phyloP scores from a whole-genome alignment of 805 yeast genomes.

The Pichia cephalocereana region DNA sequence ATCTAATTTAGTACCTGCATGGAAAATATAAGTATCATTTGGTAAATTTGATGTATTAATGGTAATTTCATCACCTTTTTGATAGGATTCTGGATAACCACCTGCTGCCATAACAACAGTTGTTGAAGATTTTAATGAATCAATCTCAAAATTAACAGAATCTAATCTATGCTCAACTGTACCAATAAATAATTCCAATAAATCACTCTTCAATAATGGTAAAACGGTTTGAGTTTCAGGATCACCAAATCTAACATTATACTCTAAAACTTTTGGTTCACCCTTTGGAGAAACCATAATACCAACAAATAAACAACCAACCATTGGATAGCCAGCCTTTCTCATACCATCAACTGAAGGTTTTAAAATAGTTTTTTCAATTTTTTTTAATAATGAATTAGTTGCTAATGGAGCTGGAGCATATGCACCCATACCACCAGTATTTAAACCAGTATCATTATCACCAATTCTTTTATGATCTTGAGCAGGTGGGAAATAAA shows the following conservation, averaged over 20 bases:
- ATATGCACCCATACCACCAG: conserved; percentile 99
- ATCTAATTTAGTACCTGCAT: conserved; percentile 77
- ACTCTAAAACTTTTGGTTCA: conserved; percentile 85
- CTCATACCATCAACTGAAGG: conserved; percentile 97
- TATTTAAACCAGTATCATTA: conserved; percentile 88
- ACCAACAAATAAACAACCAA: conserved; percentile 93
- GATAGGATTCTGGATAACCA: conserved; percentile 87
- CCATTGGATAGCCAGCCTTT: conserved; percentile 88
- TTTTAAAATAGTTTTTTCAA: conserved; percentile 66
- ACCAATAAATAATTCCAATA: conserved; percentile 87
- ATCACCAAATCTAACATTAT: conserved; percentile 97
- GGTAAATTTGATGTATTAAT: conserved; percentile 36
- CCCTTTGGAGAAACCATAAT: conserved; percentile 81
- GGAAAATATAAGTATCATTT: conserved; percentile 69
- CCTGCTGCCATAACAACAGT: conserved; percentile 96
- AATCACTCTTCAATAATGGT: conserved; percentile 83
- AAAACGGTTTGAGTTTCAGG: conserved; percentile 98
- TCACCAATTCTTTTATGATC: conserved; percentile 95
- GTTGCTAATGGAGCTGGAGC: conserved; percentile 98
- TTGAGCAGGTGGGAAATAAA: conserved; percentile 93
- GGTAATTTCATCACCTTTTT: conserved; percentile 78
- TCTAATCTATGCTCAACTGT: conserved; percentile 93
- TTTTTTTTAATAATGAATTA: conserved; percentile 55
- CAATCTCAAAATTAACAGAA: conserved; percentile 53
- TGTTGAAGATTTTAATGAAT: conserved; percentile 56